Conservation (phyloP, 129 eudicot genomes). For the Calendula officinalis region DNA sequence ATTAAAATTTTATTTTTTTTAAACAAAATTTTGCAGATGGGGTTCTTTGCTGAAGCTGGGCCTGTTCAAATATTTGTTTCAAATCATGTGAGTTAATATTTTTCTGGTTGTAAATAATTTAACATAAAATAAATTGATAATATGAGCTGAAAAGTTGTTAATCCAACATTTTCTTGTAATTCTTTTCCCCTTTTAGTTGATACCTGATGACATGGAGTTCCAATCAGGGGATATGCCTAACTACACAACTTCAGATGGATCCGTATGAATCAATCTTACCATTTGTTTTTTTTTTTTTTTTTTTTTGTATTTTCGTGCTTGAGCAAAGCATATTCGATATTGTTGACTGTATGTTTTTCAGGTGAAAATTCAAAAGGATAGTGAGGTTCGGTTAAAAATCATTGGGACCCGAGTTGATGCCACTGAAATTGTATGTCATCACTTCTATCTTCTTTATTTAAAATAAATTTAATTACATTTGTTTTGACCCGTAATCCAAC, state of each 20-base stretch:
- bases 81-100: constrained; percentile 67
- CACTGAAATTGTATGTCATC: constrained; percentile 70
- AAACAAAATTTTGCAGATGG: constrained; percentile 64
- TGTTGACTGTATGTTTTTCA: constrained; percentile 25
- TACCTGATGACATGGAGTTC: constrained; percentile 98
- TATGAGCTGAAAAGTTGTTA: neutral
- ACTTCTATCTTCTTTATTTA: neutral
- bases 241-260: constrained; percentile 95
- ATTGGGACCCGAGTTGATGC: constrained; percentile 97
- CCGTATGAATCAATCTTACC: constrained; percentile 46
- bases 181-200: constrained; percentile 47
- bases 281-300: neutral
- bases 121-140: neutral
- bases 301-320: neutral
- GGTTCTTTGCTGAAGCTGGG: constrained; percentile 95
- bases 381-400: constrained; percentile 90
- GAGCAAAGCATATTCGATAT: constrained; percentile 8
- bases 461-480: too few species aligned
- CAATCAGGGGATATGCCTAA: constrained; percentile 89
- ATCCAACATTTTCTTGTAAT: neutral
- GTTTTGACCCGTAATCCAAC: neutral
- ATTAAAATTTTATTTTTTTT: neutral
- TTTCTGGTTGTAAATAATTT: neutral
- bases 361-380: constrained; percentile 92
- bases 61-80: constrained; percentile 95